Percentiles rank a stretch among this genome's conserved stretches.
Evolutionary conservation across 2,329 filamentous ascomycete species (phyloP).

Genomic region (Aureobasidium sp.): DNA sequence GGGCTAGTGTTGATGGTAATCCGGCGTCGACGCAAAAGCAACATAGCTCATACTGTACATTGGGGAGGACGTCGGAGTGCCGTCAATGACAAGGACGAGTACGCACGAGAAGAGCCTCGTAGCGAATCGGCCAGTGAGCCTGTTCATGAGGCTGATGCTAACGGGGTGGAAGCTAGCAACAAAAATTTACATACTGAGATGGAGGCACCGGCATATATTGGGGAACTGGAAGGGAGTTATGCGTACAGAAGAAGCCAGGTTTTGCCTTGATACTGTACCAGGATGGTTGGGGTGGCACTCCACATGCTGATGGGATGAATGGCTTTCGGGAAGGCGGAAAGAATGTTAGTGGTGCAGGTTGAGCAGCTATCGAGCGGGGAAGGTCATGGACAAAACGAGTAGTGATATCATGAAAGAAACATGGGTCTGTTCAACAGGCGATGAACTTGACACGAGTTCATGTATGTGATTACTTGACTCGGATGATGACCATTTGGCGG

Average conservation of each 20-base stretch:
- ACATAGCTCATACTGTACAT: background rate
- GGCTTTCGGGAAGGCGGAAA: background rate
- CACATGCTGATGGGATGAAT: slow-evolving; percentile 2
- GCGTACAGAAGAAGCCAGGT: background rate
- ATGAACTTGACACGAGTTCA: background rate
- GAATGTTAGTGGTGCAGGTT: too few species aligned
- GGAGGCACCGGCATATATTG: background rate
- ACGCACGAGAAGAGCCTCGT: background rate
- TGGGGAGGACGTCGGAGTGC: background rate
- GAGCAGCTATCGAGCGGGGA: too few species aligned
- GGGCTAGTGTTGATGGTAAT: background rate
- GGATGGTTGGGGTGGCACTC: background rate
- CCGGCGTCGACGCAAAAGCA: background rate
- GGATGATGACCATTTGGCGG: slow-evolving; percentile 5
- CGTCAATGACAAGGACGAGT: background rate
- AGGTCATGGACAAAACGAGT: too few species aligned
- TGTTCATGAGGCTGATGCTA: background rate
- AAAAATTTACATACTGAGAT: background rate
- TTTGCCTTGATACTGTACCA: background rate
- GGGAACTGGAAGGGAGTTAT: slow-evolving; percentile 1
- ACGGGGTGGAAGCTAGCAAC: background rate
- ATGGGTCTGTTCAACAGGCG: too few species aligned
- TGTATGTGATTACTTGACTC: background rate
- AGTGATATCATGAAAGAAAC: too few species aligned
- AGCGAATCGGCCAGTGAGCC: slow-evolving; percentile 4